phyloP scores from a whole-genome alignment of 1,139 yeast genomes.

The Sugiyamaella pinicola region DNA sequence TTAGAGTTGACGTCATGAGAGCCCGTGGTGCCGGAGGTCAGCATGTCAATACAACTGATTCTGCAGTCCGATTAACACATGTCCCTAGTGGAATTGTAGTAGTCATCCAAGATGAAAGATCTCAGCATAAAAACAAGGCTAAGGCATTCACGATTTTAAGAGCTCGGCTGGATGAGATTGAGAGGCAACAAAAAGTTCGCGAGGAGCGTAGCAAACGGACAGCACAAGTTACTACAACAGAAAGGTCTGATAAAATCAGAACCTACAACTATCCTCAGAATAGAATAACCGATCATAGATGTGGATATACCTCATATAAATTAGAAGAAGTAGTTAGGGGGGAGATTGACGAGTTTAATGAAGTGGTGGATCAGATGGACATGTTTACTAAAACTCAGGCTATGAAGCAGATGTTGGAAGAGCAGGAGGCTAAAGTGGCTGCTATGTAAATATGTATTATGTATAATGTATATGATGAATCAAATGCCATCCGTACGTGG shows the following conservation, averaged over 20 bases:
- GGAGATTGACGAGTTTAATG: conserved; percentile 59
- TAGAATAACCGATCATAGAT: conserved; percentile 90
- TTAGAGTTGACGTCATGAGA: conserved; percentile 91
- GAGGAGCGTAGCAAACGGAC: conserved; percentile 70
- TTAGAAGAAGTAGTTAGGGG: conserved; percentile 82
- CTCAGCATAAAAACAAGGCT: conserved; percentile 95
- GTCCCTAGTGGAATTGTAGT: conserved; percentile 89
- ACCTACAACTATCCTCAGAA: conserved; percentile 94
- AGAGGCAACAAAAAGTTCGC: conserved; percentile 63
- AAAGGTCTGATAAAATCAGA: conserved; percentile 88
- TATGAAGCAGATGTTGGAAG: conserved; percentile 44
- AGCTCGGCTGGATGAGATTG: conserved; percentile 81
- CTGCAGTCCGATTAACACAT: conserved; percentile 93
- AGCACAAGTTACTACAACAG: conserved; percentile 85
- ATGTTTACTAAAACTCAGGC: conserved; percentile 51
- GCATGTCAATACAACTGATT: conserved; percentile 96
- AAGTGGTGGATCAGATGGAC: conserved; percentile 58
- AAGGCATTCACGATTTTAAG: conserved; percentile 83
- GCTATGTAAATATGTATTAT: conserved; percentile 8
- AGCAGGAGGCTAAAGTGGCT: conserved; percentile 10
- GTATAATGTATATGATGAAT: background rate
- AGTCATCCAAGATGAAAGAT: conserved; percentile 90
- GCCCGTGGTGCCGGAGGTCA: conserved; percentile 99
- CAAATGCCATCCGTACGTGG: too few species aligned
- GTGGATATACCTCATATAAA: conserved; percentile 77